Evolutionary conservation across 192 early-diverging fungal genomes (phyloP), one percentile per base, ranked within the genome.

Genomic region (Geosiphon pyriformis): DNA sequence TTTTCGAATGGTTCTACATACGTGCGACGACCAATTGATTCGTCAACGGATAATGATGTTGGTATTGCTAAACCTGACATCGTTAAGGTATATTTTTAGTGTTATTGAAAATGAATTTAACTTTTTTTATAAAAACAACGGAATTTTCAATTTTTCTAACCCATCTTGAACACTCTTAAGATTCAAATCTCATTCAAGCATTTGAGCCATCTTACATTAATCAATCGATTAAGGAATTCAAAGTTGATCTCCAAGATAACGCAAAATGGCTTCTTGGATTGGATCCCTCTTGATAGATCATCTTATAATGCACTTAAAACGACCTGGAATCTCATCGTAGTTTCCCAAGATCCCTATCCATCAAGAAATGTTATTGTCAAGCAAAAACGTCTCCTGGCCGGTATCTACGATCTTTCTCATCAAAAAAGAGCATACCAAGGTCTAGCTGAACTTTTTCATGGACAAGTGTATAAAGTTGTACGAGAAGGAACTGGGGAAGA

Each of bases 191-290:
- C 11, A 42, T 61, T 61, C 15, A 48, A 48, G 26, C 12, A 22
- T 26, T 26, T n/a, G 22, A 46, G 8, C 18, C 60, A 61, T n/a
- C 35, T 18, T 47, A 22, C 33, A 47, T 34, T 48, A 30, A 48
- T 61, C 25, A 35, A 61, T 42, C 22, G 25, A 7, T 18, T 61
- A 4, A 15, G 42, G 18, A 27, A n/a, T n/a, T 61, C 60, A 30
- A 15, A 48, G 48, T 0, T 27, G 20, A 61, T 61, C 8, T 29
- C 2, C 17, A 42, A 46, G n/a, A n/a, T 61, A 29, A 61, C 42
- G 10, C 22, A 49, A 49, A 49, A 61, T 48, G 60, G 60, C 15
- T 61, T 61, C 25, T 26, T 26, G 18, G 60, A 61, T 61, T 61
- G 60, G 60, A 46, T 61, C 20, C 60, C 60, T 29, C 42, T 61